phyloP scores from a whole-genome alignment of 768 basidiomycete species.

The Leucosporidium yakuticum region DNA sequence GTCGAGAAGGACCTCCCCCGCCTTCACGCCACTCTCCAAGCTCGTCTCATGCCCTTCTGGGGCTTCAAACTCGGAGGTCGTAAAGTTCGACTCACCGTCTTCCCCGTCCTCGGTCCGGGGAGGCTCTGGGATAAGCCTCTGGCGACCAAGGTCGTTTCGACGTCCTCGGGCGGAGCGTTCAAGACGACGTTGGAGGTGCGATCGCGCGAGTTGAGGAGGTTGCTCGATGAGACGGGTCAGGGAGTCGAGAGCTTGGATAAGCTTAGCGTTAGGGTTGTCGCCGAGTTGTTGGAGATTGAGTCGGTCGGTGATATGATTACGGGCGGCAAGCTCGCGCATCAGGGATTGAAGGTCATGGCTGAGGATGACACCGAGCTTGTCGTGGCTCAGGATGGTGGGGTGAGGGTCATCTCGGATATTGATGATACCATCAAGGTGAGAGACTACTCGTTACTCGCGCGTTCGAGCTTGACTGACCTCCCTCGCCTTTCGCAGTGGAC shows the following conservation, averaged over 20 bases:
- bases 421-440: constrained; percentile 36
- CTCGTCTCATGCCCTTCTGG: constrained; percentile 40
- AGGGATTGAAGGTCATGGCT: constrained; percentile 4
- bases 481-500: constrained; percentile 44
- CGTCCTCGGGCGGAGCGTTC: constrained; percentile 15
- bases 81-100: constrained; percentile 36
- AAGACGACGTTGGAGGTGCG: constrained; percentile 5
- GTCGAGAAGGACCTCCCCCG: constrained; percentile 16
- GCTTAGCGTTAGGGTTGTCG: constrained; percentile 13
- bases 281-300: constrained; percentile 28
- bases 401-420: constrained; percentile 28
- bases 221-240: constrained; percentile 2
- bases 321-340: background rate
- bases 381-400: constrained; percentile 17
- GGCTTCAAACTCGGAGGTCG: constrained; percentile 37
- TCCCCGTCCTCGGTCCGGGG: constrained; percentile 10
- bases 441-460: background rate
- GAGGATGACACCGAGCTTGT: constrained; percentile 17
- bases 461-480: background rate
- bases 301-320: background rate
- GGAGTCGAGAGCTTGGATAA: constrained; percentile 11
- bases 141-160: constrained; percentile 21
- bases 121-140: constrained; percentile 24
- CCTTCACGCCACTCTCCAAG: constrained; percentile 38
- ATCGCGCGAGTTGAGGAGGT: constrained; percentile 6